Conservation (phyloP, 306 rosid genomes). For the Vigna mungo region DNA sequence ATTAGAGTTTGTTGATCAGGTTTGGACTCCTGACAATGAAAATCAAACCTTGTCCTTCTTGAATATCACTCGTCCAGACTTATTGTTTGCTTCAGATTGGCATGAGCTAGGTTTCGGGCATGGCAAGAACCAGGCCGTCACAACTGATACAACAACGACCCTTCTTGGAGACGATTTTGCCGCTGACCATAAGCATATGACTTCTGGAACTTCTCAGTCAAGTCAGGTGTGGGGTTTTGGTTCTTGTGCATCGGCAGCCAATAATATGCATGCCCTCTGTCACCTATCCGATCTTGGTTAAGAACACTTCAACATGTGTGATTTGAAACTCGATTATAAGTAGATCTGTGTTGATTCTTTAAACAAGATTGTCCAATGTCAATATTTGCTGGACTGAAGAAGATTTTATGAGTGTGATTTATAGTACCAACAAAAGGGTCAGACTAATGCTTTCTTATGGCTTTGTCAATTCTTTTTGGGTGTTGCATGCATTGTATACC, state of each 20-base stretch:
- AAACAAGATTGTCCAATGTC: slow-evolving; percentile 29
- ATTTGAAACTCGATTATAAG: slow-evolving; percentile 41
- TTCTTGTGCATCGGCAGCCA: slow-evolving; percentile 64
- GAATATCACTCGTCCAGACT: slow-evolving; percentile 62
- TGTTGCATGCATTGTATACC: slow-evolving; percentile 51
- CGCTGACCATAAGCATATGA: slow-evolving; percentile 54
- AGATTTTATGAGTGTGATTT: slow-evolving; percentile 49
- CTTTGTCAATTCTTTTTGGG: slow-evolving; percentile 38
- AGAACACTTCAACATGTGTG: slow-evolving; percentile 49
- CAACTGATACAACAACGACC: slow-evolving; percentile 50
- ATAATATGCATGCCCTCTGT: slow-evolving; percentile 68
- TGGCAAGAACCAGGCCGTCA: slow-evolving; percentile 45
- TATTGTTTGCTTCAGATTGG: slow-evolving; percentile 74
- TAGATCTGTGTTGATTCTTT: slow-evolving; percentile 50
- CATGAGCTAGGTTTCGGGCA: slow-evolving; percentile 53
- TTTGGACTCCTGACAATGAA: slow-evolving; percentile 57
- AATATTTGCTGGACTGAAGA: slow-evolving; percentile 35
- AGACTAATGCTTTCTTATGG: slow-evolving; percentile 42
- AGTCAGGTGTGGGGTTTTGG: slow-evolving; percentile 61
- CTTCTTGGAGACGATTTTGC: slow-evolving; percentile 63
- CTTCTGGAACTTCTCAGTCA: slow-evolving; percentile 52
- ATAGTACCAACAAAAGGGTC: slow-evolving; percentile 36
- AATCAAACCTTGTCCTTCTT: slow-evolving; percentile 45
- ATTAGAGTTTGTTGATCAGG: slow-evolving; percentile 59
- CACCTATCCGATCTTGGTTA: slow-evolving; percentile 65